phyloP scores from a whole-genome alignment of 2,329 filamentous ascomycete species.

The Acarospora socialis region DNA sequence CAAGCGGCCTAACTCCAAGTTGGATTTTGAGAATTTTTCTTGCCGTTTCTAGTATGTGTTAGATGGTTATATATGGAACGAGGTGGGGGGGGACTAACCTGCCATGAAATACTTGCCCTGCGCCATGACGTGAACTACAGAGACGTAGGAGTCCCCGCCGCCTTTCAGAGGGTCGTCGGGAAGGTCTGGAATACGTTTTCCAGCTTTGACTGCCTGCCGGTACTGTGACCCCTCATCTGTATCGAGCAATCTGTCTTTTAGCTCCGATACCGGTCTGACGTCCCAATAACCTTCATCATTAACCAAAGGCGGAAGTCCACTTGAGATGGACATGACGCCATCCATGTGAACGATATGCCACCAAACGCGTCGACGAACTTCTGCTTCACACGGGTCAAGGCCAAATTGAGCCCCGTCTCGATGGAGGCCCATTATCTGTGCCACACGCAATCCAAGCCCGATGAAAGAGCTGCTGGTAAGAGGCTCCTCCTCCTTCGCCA shows the following conservation, averaged over 20 bases:
- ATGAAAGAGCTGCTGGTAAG: constrained; percentile 35
- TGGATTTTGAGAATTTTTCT: constrained; percentile 31
- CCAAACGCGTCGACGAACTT: constrained; percentile 32
- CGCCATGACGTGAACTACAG: constrained; percentile 29
- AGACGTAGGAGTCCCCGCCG: constrained; percentile 27
- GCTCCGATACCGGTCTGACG: constrained; percentile 31
- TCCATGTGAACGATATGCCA: constrained; percentile 37
- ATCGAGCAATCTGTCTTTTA: constrained; percentile 31
- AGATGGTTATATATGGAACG: too few species aligned
- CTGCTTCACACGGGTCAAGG: constrained; percentile 29
- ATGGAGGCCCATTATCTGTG: constrained; percentile 35
- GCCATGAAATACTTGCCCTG: constrained; percentile 32
- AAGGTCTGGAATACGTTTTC: constrained; percentile 24
- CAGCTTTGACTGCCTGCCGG: constrained; percentile 21
- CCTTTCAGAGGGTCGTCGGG: constrained; percentile 29
- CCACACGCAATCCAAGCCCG: constrained; percentile 32
- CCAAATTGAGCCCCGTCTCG: constrained; percentile 35
- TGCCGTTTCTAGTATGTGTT: too few species aligned
- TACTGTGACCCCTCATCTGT: constrained; percentile 25
- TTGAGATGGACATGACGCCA: constrained; percentile 35
- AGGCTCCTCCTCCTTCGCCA: constrained; percentile 35
- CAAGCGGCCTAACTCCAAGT: constrained; percentile 29
- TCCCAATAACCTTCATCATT: constrained; percentile 35
- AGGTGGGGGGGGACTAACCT: constrained; percentile 21
- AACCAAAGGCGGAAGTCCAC: constrained; percentile 32